Evolutionary conservation across 2,329 filamentous ascomycete species (phyloP).

Genomic region (Chaetomium strumarium): DNA sequence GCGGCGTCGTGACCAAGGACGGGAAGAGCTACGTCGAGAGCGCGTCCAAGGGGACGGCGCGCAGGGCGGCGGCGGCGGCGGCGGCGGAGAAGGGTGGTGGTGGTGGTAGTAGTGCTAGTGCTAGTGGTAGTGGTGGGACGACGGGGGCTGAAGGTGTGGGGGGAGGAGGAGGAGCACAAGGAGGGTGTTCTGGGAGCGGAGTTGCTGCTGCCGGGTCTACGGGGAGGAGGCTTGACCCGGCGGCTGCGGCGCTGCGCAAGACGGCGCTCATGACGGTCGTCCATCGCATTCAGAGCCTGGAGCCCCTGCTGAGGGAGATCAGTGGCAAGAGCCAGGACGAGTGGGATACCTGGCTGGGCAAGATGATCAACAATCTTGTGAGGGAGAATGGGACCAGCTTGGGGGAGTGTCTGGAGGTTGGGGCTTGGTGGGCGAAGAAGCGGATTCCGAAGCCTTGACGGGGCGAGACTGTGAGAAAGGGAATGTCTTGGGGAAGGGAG

Average conservation of each 20-base stretch:
- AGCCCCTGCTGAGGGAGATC: slow-evolving; percentile 73
- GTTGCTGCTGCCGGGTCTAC: background rate
- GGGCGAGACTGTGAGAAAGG: background rate
- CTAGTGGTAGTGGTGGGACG: slow-evolving; percentile 31
- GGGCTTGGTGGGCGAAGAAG: slow-evolving; percentile 88
- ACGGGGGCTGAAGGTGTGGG: slow-evolving; percentile 16
- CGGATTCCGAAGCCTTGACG: slow-evolving; percentile 16
- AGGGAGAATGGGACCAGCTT: slow-evolving; percentile 71
- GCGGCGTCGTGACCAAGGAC: slow-evolving; percentile 55
- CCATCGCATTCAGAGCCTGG: slow-evolving; percentile 77
- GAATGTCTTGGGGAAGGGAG: too few species aligned
- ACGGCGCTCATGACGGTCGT: slow-evolving; percentile 78
- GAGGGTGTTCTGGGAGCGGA: too few species aligned
- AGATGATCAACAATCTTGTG: slow-evolving; percentile 79
- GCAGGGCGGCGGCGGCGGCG: slow-evolving; percentile 29
- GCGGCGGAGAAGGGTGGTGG: slow-evolving; percentile 16
- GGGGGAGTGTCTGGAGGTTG: slow-evolving; percentile 80
- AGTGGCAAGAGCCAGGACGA: slow-evolving; percentile 86
- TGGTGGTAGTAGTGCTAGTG: slow-evolving; percentile 13
- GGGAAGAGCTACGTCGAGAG: slow-evolving; percentile 54
- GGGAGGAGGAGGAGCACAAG: background rate
- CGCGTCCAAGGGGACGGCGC: slow-evolving; percentile 31
- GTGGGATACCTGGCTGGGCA: slow-evolving; percentile 84
- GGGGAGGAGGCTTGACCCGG: slow-evolving; percentile 52
- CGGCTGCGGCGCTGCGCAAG: slow-evolving; percentile 67